Evolutionary conservation across 73 alveolate species (phyloP).

Genomic region (Paramecium octaurelia): DNA sequence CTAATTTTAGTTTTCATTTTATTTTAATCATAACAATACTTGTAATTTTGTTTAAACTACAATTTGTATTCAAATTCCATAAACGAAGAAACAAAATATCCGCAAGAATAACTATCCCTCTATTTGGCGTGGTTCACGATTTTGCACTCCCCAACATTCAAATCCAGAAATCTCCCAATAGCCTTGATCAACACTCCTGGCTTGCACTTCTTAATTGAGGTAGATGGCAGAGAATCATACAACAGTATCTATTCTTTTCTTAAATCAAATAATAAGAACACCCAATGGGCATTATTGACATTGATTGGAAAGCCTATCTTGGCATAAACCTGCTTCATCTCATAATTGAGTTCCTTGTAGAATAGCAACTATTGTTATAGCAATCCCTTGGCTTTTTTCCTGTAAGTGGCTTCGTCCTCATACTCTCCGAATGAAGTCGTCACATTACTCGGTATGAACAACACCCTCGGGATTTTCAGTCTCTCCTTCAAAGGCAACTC

Average conservation of each 20-base stretch:
- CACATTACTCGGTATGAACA: not conserved
- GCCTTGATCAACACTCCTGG: not conserved
- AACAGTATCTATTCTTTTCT: not conserved
- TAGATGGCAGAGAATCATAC: not conserved
- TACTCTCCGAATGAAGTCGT: not conserved
- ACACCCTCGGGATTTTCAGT: not conserved
- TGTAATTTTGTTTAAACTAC: not conserved
- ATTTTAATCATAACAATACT: not conserved
- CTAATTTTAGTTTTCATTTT: not conserved
- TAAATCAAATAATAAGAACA: not conserved
- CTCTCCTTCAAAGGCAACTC: not conserved
- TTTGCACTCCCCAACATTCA: not conserved
- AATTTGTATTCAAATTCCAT: not conserved
- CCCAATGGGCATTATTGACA: not conserved
- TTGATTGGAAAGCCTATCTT: not conserved
- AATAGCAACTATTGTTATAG: not conserved
- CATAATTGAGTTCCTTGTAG: not conserved
- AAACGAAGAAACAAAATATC: not conserved
- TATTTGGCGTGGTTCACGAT: not conserved
- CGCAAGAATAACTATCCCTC: not conserved
- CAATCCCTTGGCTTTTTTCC: not conserved
- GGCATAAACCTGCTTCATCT: not conserved
- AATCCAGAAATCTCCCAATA: not conserved
- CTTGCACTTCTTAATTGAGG: not conserved
- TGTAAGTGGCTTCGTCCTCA: not conserved